Percentiles rank a stretch among this genome's conserved stretches.
phyloP scores from a whole-genome alignment of 345 rosid species.

The Euphorbia pulcherrima region DNA sequence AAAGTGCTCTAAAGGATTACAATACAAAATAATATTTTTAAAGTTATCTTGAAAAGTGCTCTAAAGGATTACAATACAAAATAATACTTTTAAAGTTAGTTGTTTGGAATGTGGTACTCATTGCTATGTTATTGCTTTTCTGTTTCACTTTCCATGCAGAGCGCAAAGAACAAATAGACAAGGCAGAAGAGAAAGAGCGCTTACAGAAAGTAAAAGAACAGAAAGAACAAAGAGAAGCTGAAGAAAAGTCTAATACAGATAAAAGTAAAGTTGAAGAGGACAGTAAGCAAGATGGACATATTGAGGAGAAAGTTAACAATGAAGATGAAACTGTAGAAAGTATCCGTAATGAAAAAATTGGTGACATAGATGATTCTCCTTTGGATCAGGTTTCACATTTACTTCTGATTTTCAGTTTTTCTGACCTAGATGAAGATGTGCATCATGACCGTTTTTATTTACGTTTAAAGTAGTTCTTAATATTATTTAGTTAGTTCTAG shows the following conservation, averaged over 20 bases:
- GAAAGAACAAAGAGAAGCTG: slow-evolving; percentile 65
- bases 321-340: slow-evolving; percentile 34
- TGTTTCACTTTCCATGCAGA: slow-evolving; percentile 39
- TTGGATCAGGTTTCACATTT: slow-evolving; percentile 51
- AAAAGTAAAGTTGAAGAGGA: slow-evolving; percentile 36
- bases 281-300: slow-evolving; percentile 32
- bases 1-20: not conserved
- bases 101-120: slow-evolving; percentile 1
- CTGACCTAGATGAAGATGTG: not conserved
- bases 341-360: slow-evolving; percentile 39
- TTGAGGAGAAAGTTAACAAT: slow-evolving; percentile 23
- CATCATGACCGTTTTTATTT: not conserved
- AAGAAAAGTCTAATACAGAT: slow-evolving; percentile 43
- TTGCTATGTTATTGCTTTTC: slow-evolving; percentile 17
- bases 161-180: slow-evolving; percentile 79
- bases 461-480: not conserved
- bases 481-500: not conserved
- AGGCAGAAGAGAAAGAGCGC: slow-evolving; percentile 71
- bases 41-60: not conserved
- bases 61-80: not conserved
- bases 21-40: no score
- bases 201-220: slow-evolving; percentile 74
- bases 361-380: slow-evolving; percentile 47
- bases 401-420: not conserved
- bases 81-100: not conserved